Percentiles rank a stretch among this genome's conserved stretches.
These are phyloP conservation scores for Passalora sequoiae DNA, from an alignment of 2,329 filamentous ascomycete species.

Conservation along the genomic window DNA sequence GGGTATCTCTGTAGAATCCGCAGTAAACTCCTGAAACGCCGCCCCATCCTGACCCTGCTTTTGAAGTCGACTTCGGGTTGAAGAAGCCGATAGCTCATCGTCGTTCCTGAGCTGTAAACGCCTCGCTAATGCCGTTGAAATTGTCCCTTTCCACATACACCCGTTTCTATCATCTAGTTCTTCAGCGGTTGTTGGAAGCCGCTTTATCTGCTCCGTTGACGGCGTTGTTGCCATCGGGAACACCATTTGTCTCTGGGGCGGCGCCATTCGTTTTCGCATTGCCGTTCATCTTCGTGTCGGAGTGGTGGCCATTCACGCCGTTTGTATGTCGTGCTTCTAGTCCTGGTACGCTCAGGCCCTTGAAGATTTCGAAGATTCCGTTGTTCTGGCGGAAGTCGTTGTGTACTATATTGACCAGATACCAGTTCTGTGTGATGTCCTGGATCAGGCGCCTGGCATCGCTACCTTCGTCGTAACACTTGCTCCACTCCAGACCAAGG, in stretches of 20 bases:
- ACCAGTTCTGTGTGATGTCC: slow-evolving; percentile 83
- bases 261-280: too few relatives aligned
- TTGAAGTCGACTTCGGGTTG: slow-evolving; percentile 23
- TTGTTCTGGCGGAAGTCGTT: slow-evolving; percentile 89
- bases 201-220: slow-evolving; percentile 28
- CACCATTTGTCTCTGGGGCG: slow-evolving; percentile 28
- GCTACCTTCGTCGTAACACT: slow-evolving; percentile 73
- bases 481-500: slow-evolving; percentile 87
- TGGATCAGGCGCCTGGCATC: slow-evolving; percentile 76
- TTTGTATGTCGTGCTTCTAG: slow-evolving; percentile 43
- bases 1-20: slow-evolving; percentile 30
- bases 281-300: slow-evolving; percentile 12
- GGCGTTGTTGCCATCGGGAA: slow-evolving; percentile 29
- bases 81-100: slow-evolving; percentile 16
- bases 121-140: slow-evolving; percentile 22
- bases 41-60: slow-evolving; percentile 19
- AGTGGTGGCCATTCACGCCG: slow-evolving; percentile 15
- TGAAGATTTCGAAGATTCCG: slow-evolving; percentile 80
- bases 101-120: slow-evolving; percentile 7
- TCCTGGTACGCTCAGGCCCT: slow-evolving; percentile 65
- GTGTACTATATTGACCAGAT: slow-evolving; percentile 94
- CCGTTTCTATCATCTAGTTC: slow-evolving; percentile 19
- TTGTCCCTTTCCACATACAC: slow-evolving; percentile 9
- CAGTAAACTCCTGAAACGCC: slow-evolving; percentile 10
- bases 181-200: slow-evolving; percentile 25